Evolutionary conservation across 345 rosid species (phyloP).

Genomic region (Isatis tinctoria): DNA sequence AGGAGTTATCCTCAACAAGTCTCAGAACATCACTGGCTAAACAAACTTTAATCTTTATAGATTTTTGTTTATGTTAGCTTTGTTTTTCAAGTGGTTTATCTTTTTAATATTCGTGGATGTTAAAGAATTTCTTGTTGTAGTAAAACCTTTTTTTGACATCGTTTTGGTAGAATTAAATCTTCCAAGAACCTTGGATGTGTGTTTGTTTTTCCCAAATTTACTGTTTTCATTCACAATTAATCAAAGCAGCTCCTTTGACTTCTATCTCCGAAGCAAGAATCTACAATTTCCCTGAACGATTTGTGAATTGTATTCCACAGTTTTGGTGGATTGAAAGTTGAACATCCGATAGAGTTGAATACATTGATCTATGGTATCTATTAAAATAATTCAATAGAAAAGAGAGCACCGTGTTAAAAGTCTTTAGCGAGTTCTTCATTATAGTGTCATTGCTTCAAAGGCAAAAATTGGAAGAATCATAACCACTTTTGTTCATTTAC

Average conservation of each 20-base stretch:
- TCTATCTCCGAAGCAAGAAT: background rate
- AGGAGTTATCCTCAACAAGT: slow-evolving; percentile 68
- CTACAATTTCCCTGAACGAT: background rate
- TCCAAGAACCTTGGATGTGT: background rate
- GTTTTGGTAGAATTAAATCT: slow-evolving; percentile 2
- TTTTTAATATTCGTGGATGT: slow-evolving; percentile 7
- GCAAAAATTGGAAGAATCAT: background rate
- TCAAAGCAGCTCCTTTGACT: background rate
- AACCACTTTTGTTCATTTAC: background rate
- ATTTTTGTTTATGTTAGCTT: slow-evolving; percentile 15
- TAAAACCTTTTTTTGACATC: background rate
- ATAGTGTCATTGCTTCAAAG: background rate
- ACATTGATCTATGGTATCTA: background rate
- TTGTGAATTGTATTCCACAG: background rate
- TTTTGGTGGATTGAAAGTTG: background rate
- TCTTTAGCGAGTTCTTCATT: background rate
- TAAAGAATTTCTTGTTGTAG: slow-evolving; percentile 14
- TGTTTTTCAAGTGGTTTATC: slow-evolving; percentile 17
- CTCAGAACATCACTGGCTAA: slow-evolving; percentile 45
- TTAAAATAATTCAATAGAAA: background rate
- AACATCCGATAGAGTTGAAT: background rate
- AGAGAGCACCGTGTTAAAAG: background rate
- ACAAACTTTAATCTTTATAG: background rate
- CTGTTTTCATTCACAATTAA: background rate
- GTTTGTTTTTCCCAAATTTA: background rate